A percentile compares a stretch with the other conserved stretches of the same genome.
Evolutionary conservation across 1,139 yeast genomes (phyloP).

Genomic region (Ogataea hybrid): DNA sequence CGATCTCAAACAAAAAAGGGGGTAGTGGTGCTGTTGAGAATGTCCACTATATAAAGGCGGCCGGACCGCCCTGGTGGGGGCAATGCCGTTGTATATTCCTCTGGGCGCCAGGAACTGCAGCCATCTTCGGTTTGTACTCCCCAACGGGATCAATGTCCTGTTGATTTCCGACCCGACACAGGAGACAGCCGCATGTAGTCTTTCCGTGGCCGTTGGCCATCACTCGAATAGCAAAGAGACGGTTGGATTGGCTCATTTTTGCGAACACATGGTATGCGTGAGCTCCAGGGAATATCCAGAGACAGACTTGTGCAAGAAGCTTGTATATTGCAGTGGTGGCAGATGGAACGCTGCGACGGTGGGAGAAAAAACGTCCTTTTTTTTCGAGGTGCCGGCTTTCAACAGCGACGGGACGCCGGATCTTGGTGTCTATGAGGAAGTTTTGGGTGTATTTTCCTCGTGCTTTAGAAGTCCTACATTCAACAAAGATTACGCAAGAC

Average conservation of each 20-base stretch:
- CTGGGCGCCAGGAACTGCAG: slow-evolving; percentile 37
- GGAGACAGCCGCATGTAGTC: slow-evolving; percentile 43
- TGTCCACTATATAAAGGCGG: neutral
- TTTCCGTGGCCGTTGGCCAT: slow-evolving; percentile 63
- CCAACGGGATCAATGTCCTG: slow-evolving; percentile 52
- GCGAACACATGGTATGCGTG: slow-evolving; percentile 65
- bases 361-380: slow-evolving; percentile 60
- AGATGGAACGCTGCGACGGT: slow-evolving; percentile 63
- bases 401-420: slow-evolving; percentile 23
- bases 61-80: neutral
- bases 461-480: slow-evolving; percentile 52
- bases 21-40: neutral
- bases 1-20: slow-evolving; percentile 1
- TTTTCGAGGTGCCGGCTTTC: slow-evolving; percentile 55
- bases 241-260: slow-evolving; percentile 69
- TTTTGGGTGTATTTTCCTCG: slow-evolving; percentile 50
- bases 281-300: slow-evolving; percentile 56
- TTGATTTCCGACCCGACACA: slow-evolving; percentile 58
- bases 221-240: slow-evolving; percentile 54
- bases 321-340: slow-evolving; percentile 51
- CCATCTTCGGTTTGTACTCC: slow-evolving; percentile 44
- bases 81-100: slow-evolving; percentile 33
- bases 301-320: slow-evolving; percentile 44
- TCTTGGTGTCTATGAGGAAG: slow-evolving; percentile 40
- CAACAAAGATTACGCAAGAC: slow-evolving; percentile 38